Percentiles rank a stretch among this genome's conserved stretches.
These are phyloP conservation scores for Lasiosphaeria miniovina DNA, from an alignment of 495 filamentous ascomycete genomes.

Conservation along the genomic window DNA sequence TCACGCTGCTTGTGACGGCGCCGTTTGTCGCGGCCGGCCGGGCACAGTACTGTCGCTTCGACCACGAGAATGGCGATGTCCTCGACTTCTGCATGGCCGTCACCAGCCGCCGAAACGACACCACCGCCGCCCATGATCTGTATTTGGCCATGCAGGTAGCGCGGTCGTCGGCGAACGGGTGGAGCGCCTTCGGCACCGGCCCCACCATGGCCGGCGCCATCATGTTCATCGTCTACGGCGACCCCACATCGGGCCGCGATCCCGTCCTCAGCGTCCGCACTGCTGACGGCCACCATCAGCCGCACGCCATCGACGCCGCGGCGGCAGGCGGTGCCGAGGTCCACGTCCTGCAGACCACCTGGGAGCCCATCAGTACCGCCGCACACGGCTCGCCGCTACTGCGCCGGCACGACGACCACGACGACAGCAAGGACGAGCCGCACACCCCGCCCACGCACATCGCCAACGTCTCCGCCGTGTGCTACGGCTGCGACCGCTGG, in stretches of 20 bases:
- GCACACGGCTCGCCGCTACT: background rate
- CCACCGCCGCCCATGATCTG: constrained; percentile 22
- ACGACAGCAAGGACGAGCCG: constrained; percentile 10
- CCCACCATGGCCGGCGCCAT: constrained; percentile 26
- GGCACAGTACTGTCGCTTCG: constrained; percentile 30
- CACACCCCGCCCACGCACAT: constrained; percentile 9
- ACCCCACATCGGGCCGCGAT: constrained; percentile 14
- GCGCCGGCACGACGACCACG: no score
- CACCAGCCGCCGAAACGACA: constrained; percentile 18
- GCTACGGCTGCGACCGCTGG: constrained; percentile 24
- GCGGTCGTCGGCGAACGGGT: constrained; percentile 19
- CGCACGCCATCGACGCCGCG: constrained; percentile 6
- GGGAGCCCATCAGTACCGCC: background rate
- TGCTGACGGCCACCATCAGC: constrained; percentile 26
- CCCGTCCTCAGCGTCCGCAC: constrained; percentile 31
- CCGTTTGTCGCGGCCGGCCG: constrained; percentile 3
- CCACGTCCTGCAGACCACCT: constrained; percentile 9
- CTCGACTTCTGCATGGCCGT: constrained; percentile 29
- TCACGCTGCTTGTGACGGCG: constrained; percentile 7
- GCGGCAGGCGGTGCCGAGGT: constrained; percentile 2
- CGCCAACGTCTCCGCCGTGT: constrained; percentile 18
- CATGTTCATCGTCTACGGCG: constrained; percentile 34
- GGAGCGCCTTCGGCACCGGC: constrained; percentile 33
- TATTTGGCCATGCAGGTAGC: constrained; percentile 21
- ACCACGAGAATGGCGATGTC: constrained; percentile 13